A percentile compares a stretch with the other conserved stretches of the same genome.
phyloP scores from a whole-genome alignment of 208 protist species.

The Trypanosoma caninum region DNA sequence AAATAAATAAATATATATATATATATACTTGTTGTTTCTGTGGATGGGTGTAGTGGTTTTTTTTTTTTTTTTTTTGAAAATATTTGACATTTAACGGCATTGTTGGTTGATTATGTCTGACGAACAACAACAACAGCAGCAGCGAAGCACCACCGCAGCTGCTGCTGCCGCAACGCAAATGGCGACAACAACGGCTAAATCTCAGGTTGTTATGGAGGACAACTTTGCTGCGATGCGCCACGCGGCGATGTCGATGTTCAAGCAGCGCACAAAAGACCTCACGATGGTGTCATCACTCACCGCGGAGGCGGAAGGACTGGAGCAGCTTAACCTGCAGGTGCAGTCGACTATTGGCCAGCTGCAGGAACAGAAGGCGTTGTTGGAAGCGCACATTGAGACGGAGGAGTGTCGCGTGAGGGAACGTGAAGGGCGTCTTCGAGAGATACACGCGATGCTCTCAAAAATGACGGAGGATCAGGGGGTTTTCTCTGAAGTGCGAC shows the following conservation, averaged over 20 bases:
- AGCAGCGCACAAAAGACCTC: constrained; percentile 82
- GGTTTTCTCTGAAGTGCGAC: constrained; percentile 30
- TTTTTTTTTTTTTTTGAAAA: too few relatives aligned
- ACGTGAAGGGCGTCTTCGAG: constrained; percentile 39
- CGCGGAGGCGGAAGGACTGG: constrained; percentile 15
- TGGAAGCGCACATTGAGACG: constrained; percentile 58
- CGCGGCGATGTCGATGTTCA: constrained; percentile 68
- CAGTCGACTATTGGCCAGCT: constrained; percentile 35
- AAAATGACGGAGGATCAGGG: constrained; percentile 52
- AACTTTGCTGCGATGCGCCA: constrained; percentile 68
- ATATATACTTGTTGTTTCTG: too few relatives aligned
- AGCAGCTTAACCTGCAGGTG: constrained; percentile 24
- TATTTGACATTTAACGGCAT: too few relatives aligned
- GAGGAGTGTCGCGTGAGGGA: constrained; percentile 47
- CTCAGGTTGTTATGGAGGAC: constrained; percentile 24
- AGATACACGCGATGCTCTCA: constrained; percentile 45
- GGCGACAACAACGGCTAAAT: neutral
- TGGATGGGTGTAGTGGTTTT: too few relatives aligned
- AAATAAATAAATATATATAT: too few relatives aligned
- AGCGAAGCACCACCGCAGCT: neutral
- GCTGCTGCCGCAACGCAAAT: neutral
- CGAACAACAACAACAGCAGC: constrained; percentile 20
- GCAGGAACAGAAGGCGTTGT: constrained; percentile 30
- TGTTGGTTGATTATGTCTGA: constrained; percentile 4
- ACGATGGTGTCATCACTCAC: constrained; percentile 49